These are phyloP conservation scores for Moesziomyces globuligerus DNA, from an alignment of 1,284 basidiomycete genomes.

Conservation along the genomic window DNA sequence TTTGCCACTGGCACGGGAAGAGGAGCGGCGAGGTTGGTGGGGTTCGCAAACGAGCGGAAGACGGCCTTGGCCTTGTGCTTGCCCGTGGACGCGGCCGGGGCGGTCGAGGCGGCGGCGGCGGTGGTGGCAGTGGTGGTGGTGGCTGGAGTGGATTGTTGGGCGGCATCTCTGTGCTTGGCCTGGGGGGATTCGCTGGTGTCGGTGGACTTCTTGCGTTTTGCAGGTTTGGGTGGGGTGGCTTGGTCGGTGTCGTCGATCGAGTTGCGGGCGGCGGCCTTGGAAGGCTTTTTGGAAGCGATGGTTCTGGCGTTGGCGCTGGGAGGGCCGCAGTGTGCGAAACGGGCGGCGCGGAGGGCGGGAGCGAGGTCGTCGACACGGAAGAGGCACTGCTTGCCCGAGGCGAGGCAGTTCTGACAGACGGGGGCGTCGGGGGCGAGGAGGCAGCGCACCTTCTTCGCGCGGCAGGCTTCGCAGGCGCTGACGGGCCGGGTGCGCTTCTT, in stretches of 20 bases:
- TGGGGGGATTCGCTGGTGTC: conserved; percentile 7
- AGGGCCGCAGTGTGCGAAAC: conserved; percentile 56
- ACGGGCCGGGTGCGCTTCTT: conserved; percentile 61
- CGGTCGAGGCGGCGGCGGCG: neutral
- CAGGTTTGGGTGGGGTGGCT: conserved; percentile 9
- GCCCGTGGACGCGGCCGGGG: neutral
- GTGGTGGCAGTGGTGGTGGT: neutral
- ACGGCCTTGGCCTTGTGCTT: conserved; percentile 56
- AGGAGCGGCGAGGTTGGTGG: conserved; percentile 54
- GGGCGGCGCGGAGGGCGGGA: conserved; percentile 53
- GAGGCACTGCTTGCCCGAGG: conserved; percentile 57
- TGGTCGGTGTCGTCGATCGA: conserved; percentile 19
- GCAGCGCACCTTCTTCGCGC: conserved; percentile 61
- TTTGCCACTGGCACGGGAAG: conserved; percentile 22
- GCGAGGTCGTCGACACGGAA: conserved; percentile 61
- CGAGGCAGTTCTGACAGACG: conserved; percentile 57
- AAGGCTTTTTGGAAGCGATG: conserved; percentile 43
- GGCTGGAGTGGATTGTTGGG: neutral
- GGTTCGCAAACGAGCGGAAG: conserved; percentile 58
- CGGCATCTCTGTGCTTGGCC: conserved; percentile 3
- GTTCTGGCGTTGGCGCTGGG: conserved; percentile 44
- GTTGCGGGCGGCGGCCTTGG: conserved; percentile 26
- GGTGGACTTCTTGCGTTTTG: conserved; percentile 35
- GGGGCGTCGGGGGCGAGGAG: conserved; percentile 53
- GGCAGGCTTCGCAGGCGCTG: conserved; percentile 59